Evolutionary conservation across 208 protist genomes (phyloP), one percentile per base, ranked within the genome.

Genomic region (Crithidia acanthocephali): DNA sequence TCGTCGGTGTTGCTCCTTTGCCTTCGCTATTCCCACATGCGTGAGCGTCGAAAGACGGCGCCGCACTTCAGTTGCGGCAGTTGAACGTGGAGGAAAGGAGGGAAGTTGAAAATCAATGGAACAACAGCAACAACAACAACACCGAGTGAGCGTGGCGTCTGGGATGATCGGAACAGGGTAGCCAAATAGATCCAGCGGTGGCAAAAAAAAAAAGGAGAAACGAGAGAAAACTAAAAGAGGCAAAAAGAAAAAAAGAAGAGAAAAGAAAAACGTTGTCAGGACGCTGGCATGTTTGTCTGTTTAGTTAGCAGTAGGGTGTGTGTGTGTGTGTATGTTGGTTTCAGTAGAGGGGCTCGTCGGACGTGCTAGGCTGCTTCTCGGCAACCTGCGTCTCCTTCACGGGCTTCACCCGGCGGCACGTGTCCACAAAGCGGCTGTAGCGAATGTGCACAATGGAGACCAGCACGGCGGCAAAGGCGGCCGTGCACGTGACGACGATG

Each of bases 361-460:
- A 23, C 40, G 47, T 58, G 58, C 45, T 68, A 20, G 64, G 2
- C 48, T 60, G 23, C 55, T 7, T 53, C 51, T 51, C 28, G 23
- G 23, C 44, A 27, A 65, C 20, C 47, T 13, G 37, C 30, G 27
- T 9, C 23, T 58, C 51, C 58, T 65, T 68, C 44, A 35, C 55
- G 20, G 59, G 28, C 33, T 51, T 68, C 27, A 22, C n/a, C 30
- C 28, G 13, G 66, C 68, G 68, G 68, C 68, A 73, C 44, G 40
- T 30, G 15, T 37, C 15, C 20, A 89, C 73, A 44, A 86, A 89
- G 57, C 84, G 76, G 32, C 45, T 60, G 68, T 90, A 90, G 55
- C 85, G 85, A 45, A 87, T 47, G 64, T 90, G 85, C n/a, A 87
- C 74, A 35, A 80, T 77, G 45, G 78, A 71, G 1, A 72, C 56